These are phyloP conservation scores for Carex parvula DNA, from an alignment of 176 grass and related monocot genomes.

Conservation along the genomic window DNA sequence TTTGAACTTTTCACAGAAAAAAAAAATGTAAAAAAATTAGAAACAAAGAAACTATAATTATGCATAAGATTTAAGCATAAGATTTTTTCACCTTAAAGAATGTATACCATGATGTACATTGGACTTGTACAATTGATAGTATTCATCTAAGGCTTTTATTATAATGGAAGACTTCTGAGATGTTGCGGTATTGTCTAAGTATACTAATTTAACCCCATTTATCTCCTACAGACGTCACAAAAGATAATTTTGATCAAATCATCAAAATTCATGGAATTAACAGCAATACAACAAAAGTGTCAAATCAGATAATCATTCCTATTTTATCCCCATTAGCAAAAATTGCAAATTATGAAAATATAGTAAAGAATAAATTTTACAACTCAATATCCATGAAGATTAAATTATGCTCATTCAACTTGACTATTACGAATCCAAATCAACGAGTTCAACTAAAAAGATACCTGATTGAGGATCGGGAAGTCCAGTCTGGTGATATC, in stretches of 20 bases:
- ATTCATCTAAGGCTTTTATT: conserved; percentile 56
- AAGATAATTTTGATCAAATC: not conserved
- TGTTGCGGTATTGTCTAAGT: conserved; percentile 58
- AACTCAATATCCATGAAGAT: not conserved
- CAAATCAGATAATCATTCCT: not conserved
- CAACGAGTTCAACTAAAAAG: not conserved
- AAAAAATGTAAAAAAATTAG: not conserved
- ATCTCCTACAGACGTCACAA: conserved; percentile 52
- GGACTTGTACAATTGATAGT: conserved; percentile 69
- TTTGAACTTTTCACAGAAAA: conserved; percentile 48
- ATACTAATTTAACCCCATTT: conserved; percentile 64
- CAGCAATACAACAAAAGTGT: not conserved
- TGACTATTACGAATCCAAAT: not conserved
- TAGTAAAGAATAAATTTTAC: not conserved
- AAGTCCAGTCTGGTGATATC: conserved; percentile 63
- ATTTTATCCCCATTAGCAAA: not conserved
- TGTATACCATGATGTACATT: conserved; percentile 91
- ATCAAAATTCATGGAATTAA: not conserved
- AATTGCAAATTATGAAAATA: not conserved
- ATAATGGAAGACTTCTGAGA: conserved; percentile 79
- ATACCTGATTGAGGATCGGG: conserved; percentile 86
- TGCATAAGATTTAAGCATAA: not conserved
- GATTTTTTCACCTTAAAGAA: conserved; percentile 53
- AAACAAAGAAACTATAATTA: not conserved
- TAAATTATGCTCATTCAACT: not conserved